Conservation (phyloP, 2,329 filamentous ascomycete species). For the Neophaeococcomyces aloes region DNA sequence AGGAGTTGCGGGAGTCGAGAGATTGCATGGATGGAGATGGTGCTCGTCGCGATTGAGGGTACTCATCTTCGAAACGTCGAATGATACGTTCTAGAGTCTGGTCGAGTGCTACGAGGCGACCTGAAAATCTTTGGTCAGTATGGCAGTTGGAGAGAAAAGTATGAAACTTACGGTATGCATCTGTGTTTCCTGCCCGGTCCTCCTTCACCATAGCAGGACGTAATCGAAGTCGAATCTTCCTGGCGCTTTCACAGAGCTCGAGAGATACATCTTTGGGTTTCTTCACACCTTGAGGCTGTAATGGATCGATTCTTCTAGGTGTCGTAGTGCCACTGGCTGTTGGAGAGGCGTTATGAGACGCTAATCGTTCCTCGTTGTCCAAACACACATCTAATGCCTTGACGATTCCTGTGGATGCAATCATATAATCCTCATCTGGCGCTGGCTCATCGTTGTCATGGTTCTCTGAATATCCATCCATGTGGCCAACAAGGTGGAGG, state of each 20-base stretch:
- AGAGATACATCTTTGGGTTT: conserved; percentile 91
- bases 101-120: conserved; percentile 74
- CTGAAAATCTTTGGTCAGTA: conserved; percentile 30
- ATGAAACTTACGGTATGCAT: conserved; percentile 59
- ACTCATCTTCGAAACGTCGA: conserved; percentile 90
- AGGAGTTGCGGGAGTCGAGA: conserved; percentile 26
- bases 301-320: conserved; percentile 42
- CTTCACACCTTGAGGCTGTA: conserved; percentile 37
- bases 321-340: conserved; percentile 45
- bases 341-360: conserved; percentile 29
- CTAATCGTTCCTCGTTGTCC: conserved; percentile 55
- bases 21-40: conserved; percentile 1
- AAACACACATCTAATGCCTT: conserved; percentile 88
- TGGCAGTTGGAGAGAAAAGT: conserved; percentile 22
- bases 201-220: conserved; percentile 75
- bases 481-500: conserved; percentile 72
- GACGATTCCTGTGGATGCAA: conserved; percentile 87
- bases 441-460: conserved; percentile 57
- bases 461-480: conserved; percentile 39
- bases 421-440: conserved; percentile 88
- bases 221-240: conserved; percentile 74
- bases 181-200: conserved; percentile 58
- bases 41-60: conserved; percentile 66
- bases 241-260: conserved; percentile 72
- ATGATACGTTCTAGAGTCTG: conserved; percentile 84